phyloP scores from a whole-genome alignment of 129 eudicot species.

The Flaveria bidentis region DNA sequence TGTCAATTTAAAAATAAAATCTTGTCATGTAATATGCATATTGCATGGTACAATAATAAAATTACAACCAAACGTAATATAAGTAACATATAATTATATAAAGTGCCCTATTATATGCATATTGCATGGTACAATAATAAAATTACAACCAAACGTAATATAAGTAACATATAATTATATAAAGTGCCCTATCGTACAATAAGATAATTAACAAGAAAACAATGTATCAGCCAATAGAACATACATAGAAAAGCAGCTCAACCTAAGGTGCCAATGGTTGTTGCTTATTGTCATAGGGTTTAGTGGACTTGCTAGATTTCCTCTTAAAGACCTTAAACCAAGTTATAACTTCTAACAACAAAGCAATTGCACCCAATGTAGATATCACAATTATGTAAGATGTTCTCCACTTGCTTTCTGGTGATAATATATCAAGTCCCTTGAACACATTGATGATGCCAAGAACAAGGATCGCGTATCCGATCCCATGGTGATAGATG shows the following conservation, averaged over 20 bases:
- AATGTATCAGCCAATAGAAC: conserved; percentile 11
- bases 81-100: conserved; percentile 6
- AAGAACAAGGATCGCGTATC: conserved; percentile 65
- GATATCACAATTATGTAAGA: conserved; percentile 49
- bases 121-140: conserved; percentile 17
- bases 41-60: conserved; percentile 16
- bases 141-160: conserved; percentile 9
- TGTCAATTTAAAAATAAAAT: not conserved
- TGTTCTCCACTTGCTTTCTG: conserved; percentile 70
- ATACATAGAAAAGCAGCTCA: conserved; percentile 16
- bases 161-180: conserved; percentile 8
- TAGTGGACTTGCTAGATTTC: conserved; percentile 55
- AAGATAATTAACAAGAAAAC: conserved; percentile 12
- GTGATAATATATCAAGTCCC: conserved; percentile 73
- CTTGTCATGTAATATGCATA: not conserved
- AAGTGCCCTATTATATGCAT: conserved; percentile 6
- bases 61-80: conserved; percentile 12
- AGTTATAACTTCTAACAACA: conserved; percentile 64
- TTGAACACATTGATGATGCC: conserved; percentile 84
- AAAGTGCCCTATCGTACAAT: conserved; percentile 22
- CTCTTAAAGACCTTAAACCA: conserved; percentile 62
- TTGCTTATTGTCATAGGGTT: conserved; percentile 56
- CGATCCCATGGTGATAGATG: conserved; percentile 82
- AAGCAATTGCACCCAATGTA: conserved; percentile 56
- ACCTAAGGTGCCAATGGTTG: conserved; percentile 46